Conservation (phyloP, 805 yeast species). For the Kuraishia cidri region DNA sequence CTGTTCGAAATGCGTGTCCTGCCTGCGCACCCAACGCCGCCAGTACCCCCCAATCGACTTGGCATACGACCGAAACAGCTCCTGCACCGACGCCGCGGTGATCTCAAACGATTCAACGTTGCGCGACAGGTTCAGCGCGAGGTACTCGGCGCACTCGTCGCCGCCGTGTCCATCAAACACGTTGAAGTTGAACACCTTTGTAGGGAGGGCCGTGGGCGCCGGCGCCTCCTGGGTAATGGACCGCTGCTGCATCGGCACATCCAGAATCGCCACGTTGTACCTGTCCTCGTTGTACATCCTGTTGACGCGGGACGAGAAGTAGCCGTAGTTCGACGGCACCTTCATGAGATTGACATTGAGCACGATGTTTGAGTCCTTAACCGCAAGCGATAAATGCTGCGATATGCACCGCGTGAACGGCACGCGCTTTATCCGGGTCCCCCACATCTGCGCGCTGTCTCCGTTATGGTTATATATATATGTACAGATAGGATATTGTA, state of each 20-base stretch:
- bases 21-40: constrained; percentile 60
- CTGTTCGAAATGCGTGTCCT: constrained; percentile 10
- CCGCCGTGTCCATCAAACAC: constrained; percentile 97
- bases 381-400: constrained; percentile 17
- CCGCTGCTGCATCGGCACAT: constrained; percentile 11
- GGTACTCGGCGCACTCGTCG: constrained; percentile 55
- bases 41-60: constrained; percentile 74
- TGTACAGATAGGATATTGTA: too few relatives aligned
- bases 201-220: constrained; percentile 1
- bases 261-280: constrained; percentile 44
- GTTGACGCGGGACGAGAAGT: constrained; percentile 66
- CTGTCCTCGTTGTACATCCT: constrained; percentile 77
- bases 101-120: constrained; percentile 37
- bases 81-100: constrained; percentile 23
- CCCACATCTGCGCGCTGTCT: too few relatives aligned
- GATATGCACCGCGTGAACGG: constrained; percentile 11
- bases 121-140: constrained; percentile 42
- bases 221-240: constrained; percentile 1
- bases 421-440: too few relatives aligned
- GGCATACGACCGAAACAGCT: constrained; percentile 45
- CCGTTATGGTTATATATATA: too few relatives aligned
- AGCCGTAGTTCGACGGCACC: constrained; percentile 75
- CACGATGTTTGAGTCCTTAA: constrained; percentile 13
- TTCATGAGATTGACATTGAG: constrained; percentile 48
- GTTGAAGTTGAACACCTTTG: constrained; percentile 54